These are phyloP conservation scores for Malassezia cuniculi DNA, from an alignment of 1,284 basidiomycete genomes.

Conservation along the genomic window DNA sequence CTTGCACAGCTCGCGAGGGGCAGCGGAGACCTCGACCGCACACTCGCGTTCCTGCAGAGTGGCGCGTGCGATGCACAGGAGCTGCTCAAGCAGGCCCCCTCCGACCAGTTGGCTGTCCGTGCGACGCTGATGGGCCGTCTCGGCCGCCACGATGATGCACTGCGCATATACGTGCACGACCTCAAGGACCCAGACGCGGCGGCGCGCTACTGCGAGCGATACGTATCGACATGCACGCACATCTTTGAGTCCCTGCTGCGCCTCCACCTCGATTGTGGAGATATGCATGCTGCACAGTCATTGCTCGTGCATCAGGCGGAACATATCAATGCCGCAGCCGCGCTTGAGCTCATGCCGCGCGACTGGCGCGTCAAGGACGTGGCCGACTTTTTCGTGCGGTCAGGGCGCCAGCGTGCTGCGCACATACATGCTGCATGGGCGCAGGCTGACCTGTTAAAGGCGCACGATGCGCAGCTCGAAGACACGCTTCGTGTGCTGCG, in stretches of 20 bases:
- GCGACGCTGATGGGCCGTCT: slow-evolving; percentile 79
- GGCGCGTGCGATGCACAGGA: slow-evolving; percentile 62
- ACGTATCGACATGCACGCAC: no score
- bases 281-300: slow-evolving; percentile 57
- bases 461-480: slow-evolving; percentile 61
- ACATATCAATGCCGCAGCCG: slow-evolving; percentile 64
- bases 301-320: slow-evolving; percentile 71
- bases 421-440: no score
- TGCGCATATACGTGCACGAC: slow-evolving; percentile 80
- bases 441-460: slow-evolving; percentile 53
- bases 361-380: slow-evolving; percentile 69
- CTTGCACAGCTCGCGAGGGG: slow-evolving; percentile 52
- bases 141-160: slow-evolving; percentile 78
- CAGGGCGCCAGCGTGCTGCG: no score
- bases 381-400: slow-evolving; percentile 52
- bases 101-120: slow-evolving; percentile 55
- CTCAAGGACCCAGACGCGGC: slow-evolving; percentile 69
- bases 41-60: slow-evolving; percentile 63
- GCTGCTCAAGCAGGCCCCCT: slow-evolving; percentile 55
- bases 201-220: slow-evolving; percentile 54
- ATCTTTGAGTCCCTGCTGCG: slow-evolving; percentile 70
- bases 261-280: slow-evolving; percentile 42
- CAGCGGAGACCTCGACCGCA: no score
- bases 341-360: slow-evolving; percentile 73
- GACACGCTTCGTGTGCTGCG: slow-evolving; percentile 62